These are phyloP conservation scores for Marchantia paleacea DNA, from an alignment of 225 moss, liverwort and hornwort genomes.

Conservation along the genomic window DNA sequence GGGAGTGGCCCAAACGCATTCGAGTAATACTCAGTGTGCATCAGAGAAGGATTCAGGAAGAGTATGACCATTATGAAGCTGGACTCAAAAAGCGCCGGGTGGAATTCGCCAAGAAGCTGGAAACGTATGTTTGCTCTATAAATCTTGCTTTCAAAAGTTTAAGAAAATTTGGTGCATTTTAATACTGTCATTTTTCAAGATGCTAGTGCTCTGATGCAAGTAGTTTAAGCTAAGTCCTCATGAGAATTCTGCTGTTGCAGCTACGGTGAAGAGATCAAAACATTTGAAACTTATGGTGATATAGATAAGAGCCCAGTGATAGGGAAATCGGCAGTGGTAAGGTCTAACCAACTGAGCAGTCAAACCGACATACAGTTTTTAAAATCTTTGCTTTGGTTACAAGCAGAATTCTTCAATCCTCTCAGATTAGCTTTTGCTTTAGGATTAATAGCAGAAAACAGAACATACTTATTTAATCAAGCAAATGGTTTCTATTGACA, in stretches of 20 bases:
- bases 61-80: slow-evolving; percentile 73
- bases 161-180: neutral
- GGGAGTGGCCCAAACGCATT: slow-evolving; percentile 88
- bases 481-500: too few relatives aligned
- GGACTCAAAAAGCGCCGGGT: slow-evolving; percentile 46
- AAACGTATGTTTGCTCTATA: slow-evolving; percentile 32
- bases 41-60: slow-evolving; percentile 83
- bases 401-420: too few relatives aligned
- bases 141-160: too few relatives aligned
- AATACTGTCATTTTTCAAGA: neutral
- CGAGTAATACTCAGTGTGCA: slow-evolving; percentile 68
- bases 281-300: slow-evolving; percentile 69
- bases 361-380: too few relatives aligned
- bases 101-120: slow-evolving; percentile 50
- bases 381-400: too few relatives aligned
- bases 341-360: neutral
- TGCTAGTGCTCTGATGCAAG: neutral
- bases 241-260: slow-evolving; percentile 27
- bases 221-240: neutral
- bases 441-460: too few relatives aligned
- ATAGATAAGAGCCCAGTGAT: slow-evolving; percentile 58
- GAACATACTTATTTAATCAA: too few relatives aligned
- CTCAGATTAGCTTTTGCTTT: too few relatives aligned
- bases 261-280: slow-evolving; percentile 59
- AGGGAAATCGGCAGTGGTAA: slow-evolving; percentile 50